Conservation (phyloP, 108 stramenopile species). For the Cyclotella kingstonii region DNA sequence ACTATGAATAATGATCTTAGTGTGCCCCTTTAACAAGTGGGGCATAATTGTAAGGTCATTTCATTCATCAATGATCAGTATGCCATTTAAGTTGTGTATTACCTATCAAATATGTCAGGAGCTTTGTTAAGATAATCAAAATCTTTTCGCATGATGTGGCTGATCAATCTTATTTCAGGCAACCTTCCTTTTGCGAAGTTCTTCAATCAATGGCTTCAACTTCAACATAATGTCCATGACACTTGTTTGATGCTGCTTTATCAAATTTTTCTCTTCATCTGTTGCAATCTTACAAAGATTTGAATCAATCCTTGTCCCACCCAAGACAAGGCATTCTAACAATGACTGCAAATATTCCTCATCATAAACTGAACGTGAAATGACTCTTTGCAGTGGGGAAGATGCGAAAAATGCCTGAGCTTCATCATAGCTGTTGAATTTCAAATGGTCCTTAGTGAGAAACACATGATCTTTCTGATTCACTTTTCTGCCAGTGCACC, state of each 20-base stretch:
- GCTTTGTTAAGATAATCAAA: too few species aligned
- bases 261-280: conserved; percentile 11
- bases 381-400: conserved; percentile 23
- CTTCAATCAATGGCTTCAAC: conserved; percentile 31
- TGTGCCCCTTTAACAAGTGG: too few species aligned
- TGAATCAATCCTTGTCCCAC: not conserved
- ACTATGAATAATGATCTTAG: too few species aligned
- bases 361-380: conserved; percentile 34
- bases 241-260: conserved; percentile 27
- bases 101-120: too few species aligned
- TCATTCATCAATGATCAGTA: too few species aligned
- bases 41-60: too few species aligned
- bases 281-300: not conserved
- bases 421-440: conserved; percentile 33
- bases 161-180: too few species aligned
- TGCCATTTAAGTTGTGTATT: too few species aligned
- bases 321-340: conserved; percentile 23
- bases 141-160: too few species aligned
- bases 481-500: conserved; percentile 12
- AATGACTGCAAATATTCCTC: conserved; percentile 33
- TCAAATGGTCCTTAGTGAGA: conserved; percentile 21
- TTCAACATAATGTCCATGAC: conserved; percentile 22
- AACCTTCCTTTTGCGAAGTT: conserved; percentile 25
- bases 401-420: conserved; percentile 28
- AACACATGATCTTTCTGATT: conserved; percentile 19